Percentiles rank a stretch among this genome's conserved stretches.
Conservation (phyloP, 129 eudicot genomes). For the Helianthus tuberosus region DNA sequence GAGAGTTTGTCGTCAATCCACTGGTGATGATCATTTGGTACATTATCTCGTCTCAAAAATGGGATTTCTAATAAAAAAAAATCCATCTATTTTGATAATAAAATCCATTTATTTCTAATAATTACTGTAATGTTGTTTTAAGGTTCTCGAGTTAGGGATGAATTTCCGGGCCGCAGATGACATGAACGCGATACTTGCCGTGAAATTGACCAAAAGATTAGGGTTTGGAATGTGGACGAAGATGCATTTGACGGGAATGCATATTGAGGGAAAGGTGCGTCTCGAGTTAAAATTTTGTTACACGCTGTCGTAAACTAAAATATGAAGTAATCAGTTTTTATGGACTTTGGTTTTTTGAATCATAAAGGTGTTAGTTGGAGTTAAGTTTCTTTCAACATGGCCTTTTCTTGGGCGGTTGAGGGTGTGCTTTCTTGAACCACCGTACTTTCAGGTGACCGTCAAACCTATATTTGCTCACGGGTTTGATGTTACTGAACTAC, state of each 20-base stretch:
- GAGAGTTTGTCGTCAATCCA: slow-evolving; percentile 77
- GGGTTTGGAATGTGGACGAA: slow-evolving; percentile 90
- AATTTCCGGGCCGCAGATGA: slow-evolving; percentile 88
- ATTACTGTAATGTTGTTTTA: slow-evolving; percentile 17
- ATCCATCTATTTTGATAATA: neutral
- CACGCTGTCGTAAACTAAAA: neutral
- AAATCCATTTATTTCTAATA: neutral
- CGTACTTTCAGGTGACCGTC: slow-evolving; percentile 95
- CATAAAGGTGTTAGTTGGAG: slow-evolving; percentile 79
- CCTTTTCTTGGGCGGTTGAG: slow-evolving; percentile 88
- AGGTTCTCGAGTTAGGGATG: slow-evolving; percentile 91
- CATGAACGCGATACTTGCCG: slow-evolving; percentile 86
- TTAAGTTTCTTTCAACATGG: slow-evolving; percentile 79
- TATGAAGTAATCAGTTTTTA: neutral
- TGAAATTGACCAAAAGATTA: slow-evolving; percentile 71
- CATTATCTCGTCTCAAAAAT: slow-evolving; percentile 7
- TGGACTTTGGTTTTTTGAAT: neutral
- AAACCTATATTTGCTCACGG: slow-evolving; percentile 92
- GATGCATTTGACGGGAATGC: slow-evolving; percentile 91
- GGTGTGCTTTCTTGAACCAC: slow-evolving; percentile 88
- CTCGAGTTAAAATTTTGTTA: neutral
- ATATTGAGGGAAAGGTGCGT: slow-evolving; percentile 91
- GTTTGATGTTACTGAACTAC: slow-evolving; percentile 89
- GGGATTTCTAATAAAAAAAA: neutral
- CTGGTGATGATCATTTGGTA: slow-evolving; percentile 93